Conservation (phyloP, 2,329 filamentous ascomycete species). For the Eutypa lata region DNA sequence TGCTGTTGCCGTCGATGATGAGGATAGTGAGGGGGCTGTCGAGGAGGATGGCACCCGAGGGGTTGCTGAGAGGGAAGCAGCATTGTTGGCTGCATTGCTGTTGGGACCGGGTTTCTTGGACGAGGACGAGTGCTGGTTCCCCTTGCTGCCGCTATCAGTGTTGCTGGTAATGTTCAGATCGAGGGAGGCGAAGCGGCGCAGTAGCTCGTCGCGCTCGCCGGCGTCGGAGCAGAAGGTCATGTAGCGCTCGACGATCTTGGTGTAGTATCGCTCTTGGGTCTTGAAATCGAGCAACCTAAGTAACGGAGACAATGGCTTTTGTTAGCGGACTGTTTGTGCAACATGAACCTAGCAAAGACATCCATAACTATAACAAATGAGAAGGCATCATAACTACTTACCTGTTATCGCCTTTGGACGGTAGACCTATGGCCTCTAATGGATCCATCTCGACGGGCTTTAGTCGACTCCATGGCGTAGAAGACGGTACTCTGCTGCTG, state of each 20-base stretch:
- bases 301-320: too few relatives aligned
- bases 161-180: constrained; percentile 28
- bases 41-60: too few relatives aligned
- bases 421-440: constrained; percentile 77
- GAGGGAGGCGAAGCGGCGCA: constrained; percentile 70
- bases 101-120: neutral
- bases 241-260: constrained; percentile 83
- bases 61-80: too few relatives aligned
- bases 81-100: too few relatives aligned
- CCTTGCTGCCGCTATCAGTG: constrained; percentile 21
- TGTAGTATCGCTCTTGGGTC: constrained; percentile 81
- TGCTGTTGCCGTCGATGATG: constrained; percentile 1
- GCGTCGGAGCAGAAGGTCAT: constrained; percentile 81
- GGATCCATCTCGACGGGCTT: constrained; percentile 74
- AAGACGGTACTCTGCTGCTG: constrained; percentile 34
- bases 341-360: constrained; percentile 7
- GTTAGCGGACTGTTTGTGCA: neutral
- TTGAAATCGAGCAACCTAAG: constrained; percentile 68
- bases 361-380: too few relatives aligned
- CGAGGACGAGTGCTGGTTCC: constrained; percentile 28
- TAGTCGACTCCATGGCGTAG: constrained; percentile 65
- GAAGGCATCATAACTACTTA: too few relatives aligned
- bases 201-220: constrained; percentile 68
- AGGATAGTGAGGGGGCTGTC: too few relatives aligned
- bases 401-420: constrained; percentile 88